These are phyloP conservation scores for Rhytidiadelphus loreus DNA, from an alignment of 225 moss, liverwort and hornwort species.

Conservation along the genomic window DNA sequence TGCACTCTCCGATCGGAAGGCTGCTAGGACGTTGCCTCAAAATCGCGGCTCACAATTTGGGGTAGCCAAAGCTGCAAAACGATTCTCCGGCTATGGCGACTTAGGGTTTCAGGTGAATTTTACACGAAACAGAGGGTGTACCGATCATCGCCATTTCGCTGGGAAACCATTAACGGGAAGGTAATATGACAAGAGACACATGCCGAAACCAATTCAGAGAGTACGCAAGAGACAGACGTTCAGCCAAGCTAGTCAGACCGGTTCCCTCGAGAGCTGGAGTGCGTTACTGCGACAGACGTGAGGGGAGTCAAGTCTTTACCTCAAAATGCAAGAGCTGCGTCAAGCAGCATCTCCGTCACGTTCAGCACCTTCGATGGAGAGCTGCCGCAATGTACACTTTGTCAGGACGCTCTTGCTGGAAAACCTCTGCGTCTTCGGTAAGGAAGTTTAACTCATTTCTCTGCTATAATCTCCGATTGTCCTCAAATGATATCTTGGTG, in stretches of 20 bases:
- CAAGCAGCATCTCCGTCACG: not conserved
- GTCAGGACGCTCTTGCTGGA: not conserved
- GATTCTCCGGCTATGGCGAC: not conserved
- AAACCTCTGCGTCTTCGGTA: not conserved
- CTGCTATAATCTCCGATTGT: not conserved
- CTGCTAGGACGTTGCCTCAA: not conserved
- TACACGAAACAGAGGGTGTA: not conserved
- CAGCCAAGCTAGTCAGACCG: not conserved
- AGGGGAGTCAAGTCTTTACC: not conserved
- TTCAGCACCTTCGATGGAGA: not conserved
- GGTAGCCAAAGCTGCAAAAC: not conserved
- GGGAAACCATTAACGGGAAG: not conserved
- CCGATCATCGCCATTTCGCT: not conserved
- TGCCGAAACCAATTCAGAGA: not conserved
- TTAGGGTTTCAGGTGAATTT: not conserved
- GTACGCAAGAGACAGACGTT: not conserved
- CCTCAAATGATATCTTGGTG: not conserved
- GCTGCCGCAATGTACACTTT: not conserved
- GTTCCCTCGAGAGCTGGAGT: too few relatives aligned
- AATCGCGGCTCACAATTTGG: not conserved
- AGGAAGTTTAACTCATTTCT: not conserved
- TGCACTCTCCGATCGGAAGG: not conserved
- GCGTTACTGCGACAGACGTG: not conserved
- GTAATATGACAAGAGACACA: not conserved
- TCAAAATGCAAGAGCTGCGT: not conserved